Evolutionary conservation across 768 basidiomycete genomes (phyloP), one percentile per base, ranked within the genome.

Genomic region (Mycena galericulata): DNA sequence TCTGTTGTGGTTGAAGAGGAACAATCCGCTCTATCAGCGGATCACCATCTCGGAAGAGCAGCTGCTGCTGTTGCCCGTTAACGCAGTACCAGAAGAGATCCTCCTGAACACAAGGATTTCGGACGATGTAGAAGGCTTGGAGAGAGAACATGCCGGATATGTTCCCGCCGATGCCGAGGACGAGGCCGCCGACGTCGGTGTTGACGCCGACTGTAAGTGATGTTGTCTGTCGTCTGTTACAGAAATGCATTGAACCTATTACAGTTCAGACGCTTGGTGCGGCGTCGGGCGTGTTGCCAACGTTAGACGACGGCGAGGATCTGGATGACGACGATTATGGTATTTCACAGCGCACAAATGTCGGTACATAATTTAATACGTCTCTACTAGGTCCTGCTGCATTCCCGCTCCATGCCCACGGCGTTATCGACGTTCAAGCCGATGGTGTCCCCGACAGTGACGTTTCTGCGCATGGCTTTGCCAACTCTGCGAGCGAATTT

Each of bases 11-110:
- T 55, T 82, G 50, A 79, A 79, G 57, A n/a, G 0, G 0, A 66
- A 82, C 68, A 81, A 82, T 53, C 53, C 62, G 0, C 18, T 75
- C 6, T 82, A 80, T 53, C 11, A 27, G 17, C 69, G 72, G 22
- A 76, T 78, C 46, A 53, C 55, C 0, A 77, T 77, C 22, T 75
- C 67, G 45, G 55, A 61, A 5, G 72, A 62, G 36, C 54, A 62
- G 0, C 34, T 84, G 14, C 5, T 24, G 0, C 27, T 49, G 7
- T 61, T 83, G 0, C 82, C 83, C 0, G 75, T 75, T 20, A 73
- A 82, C 49, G 76, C 63, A 0, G 67, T 84, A 2, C 83, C 81
- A 1, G 26, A 65, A 0, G 79, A 81, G 54, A 74, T 84, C 1
- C 1, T 71, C 0, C 20, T 58, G 0, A 70, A 57, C 12, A 60